Conservation (phyloP, 2,329 filamentous ascomycete genomes). For the Pseudogymnoascus sp. region DNA sequence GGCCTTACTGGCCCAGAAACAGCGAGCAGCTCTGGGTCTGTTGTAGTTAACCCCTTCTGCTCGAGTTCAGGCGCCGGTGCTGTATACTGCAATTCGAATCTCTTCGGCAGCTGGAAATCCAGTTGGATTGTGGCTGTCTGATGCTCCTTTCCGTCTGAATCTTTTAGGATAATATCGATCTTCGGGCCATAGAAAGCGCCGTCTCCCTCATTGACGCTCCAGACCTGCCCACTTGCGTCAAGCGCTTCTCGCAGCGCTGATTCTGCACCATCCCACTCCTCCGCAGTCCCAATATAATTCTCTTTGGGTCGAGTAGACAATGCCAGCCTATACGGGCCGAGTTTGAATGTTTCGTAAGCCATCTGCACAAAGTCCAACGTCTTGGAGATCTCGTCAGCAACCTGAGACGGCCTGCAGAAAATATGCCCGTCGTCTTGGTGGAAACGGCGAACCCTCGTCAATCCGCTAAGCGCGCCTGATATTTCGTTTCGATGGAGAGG, state of each 20-base stretch:
- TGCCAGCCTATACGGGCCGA: constrained; percentile 68
- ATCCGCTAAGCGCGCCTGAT: constrained; percentile 70
- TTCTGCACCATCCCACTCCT: constrained; percentile 65
- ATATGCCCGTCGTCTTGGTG: constrained; percentile 91
- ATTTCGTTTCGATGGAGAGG: constrained; percentile 81
- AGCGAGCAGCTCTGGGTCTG: constrained; percentile 40
- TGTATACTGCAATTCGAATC: constrained; percentile 70
- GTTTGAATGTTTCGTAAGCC: constrained; percentile 61
- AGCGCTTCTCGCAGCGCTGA: constrained; percentile 57
- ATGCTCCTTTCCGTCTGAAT: constrained; percentile 77
- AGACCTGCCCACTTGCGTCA: constrained; percentile 56
- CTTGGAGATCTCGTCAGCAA: constrained; percentile 64
- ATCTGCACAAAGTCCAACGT: constrained; percentile 69
- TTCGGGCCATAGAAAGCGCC: constrained; percentile 90
- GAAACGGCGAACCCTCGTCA: constrained; percentile 79
- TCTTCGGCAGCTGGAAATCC: constrained; percentile 80
- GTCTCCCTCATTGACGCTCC: constrained; percentile 72
- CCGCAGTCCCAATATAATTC: constrained; percentile 67
- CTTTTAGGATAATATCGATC: constrained; percentile 77
- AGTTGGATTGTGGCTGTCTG: constrained; percentile 86
- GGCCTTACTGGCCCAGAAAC: constrained; percentile 58
- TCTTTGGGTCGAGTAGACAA: constrained; percentile 72
- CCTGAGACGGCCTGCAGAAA: constrained; percentile 74
- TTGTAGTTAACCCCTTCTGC: constrained; percentile 42
- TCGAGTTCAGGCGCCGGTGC: constrained; percentile 60